A percentile compares a stretch with the other conserved stretches of the same genome.
These are phyloP conservation scores for Haplographium delicatum DNA, from an alignment of 495 filamentous ascomycete species.

Conservation along the genomic window DNA sequence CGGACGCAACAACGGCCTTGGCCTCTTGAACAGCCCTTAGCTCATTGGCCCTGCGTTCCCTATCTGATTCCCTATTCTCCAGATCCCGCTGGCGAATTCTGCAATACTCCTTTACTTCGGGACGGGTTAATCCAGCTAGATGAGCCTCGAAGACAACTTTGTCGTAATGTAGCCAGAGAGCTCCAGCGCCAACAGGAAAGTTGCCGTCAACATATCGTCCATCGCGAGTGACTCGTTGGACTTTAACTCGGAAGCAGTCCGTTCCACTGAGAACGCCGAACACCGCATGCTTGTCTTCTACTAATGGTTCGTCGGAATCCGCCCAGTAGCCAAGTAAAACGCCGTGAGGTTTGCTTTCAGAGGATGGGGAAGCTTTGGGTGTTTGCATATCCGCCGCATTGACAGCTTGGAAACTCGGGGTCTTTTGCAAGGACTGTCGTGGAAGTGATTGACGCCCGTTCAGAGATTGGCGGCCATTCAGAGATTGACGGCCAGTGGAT, in stretches of 20 bases:
- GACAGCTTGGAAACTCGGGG: conserved; percentile 19
- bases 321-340: conserved; percentile 48
- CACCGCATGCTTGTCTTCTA: conserved; percentile 43
- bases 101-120: conserved; percentile 51
- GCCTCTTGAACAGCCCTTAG: conserved; percentile 41
- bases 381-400: conserved; percentile 19
- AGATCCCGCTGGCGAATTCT: conserved; percentile 45
- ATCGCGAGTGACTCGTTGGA: conserved; percentile 43
- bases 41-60: conserved; percentile 42
- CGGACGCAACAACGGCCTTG: conserved; percentile 31
- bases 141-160: conserved; percentile 45
- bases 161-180: conserved; percentile 51
- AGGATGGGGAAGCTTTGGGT: conserved; percentile 21
- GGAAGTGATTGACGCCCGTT: conserved; percentile 28
- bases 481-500: conserved; percentile 26
- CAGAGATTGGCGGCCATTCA: conserved; percentile 29
- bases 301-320: conserved; percentile 32
- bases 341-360: conserved; percentile 37
- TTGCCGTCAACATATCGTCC: conserved; percentile 42
- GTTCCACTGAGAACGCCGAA: conserved; percentile 46
- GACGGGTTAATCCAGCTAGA: conserved; percentile 34
- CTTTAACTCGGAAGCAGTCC: conserved; percentile 50
- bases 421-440: conserved; percentile 22
- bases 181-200: conserved; percentile 46
- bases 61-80: conserved; percentile 33